Evolutionary conservation across 164 flowering plant species (phyloP), one percentile per base, ranked within the genome.

Genomic region (Dillenia suffruticosa): DNA sequence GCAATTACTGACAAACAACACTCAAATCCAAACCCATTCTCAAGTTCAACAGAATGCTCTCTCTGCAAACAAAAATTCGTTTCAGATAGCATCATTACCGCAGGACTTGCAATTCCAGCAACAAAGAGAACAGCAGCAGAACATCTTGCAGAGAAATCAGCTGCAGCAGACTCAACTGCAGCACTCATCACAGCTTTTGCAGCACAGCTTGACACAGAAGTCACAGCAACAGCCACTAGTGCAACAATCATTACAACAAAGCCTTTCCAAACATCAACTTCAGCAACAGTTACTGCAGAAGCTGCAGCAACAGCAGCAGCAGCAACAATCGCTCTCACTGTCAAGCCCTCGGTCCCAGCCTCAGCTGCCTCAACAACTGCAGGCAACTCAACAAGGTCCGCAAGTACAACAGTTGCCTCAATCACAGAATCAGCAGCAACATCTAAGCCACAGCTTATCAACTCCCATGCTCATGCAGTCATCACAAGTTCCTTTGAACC

Each of bases 251-350:
- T 47, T 72, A 55, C 83, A 72, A 22, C 76, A 72, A 40, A 58
- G 64, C 59, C 71, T 76, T 24, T 61, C 84, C 2, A 86, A 85
- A 40, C 86, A 82, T 56, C 92, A 90, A 58, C 76, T 86, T 63
- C 97, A 88, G 48, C 65, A 86, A 32, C 95, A 88, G 65, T 54
- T 85, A 60, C 70, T 86, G 58, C 96, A 92, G 73, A 87, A 84
- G 68, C 72, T 82, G 55, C 93, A 90, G 72, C 89, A 83, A 63
- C 92, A 79, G 58, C 81, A 76, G 26, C 82, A 73, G 60, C 63
- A 44, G 32, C 82, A 79, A 51, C 85, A 77, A 60, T 65, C 75
- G 50, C 73, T 78, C 45, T 69, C 87, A n/a, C 85, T 84, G 19
- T 64, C 74, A 13, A 70, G 81, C 71, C 65, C 85, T 46, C 65